Base-by-base conservation (phyloP, 2,329 filamentous ascomycete species). In the Orbilia quercus region DNA sequence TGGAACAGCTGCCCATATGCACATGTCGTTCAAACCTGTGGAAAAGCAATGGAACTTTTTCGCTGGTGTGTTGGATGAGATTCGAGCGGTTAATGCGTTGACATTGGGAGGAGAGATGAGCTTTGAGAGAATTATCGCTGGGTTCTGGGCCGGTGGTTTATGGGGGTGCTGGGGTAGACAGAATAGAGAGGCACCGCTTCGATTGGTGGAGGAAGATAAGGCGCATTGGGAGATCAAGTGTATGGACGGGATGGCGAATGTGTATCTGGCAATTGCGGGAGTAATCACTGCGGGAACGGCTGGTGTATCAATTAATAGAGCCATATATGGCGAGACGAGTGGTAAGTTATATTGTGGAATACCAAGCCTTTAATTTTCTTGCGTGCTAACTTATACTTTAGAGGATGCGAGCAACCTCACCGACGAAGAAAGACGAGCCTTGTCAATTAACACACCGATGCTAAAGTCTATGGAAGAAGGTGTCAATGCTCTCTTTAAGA, bases 131-230 rank as follows among this genome's bases (percentile, higher is more conserved):
- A 84, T 91, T 9, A 80, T 82, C 1, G 88, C 92, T 59, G 85
- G 90, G n/a, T 83, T 82, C 69, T 95, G 91, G 91, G 86, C 90
- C 0, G 90, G 90, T n/a, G 90, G 90, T 0, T 86, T 88, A 6
- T 93, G 89, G 88, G 85, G 93, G 0, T 82, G 89, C 0, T 96
- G 91, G 91, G 91, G 91, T 11, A 90, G 87, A 2, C 88, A 95
- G 80, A 95, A 95, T 79, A 87, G 90, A 16, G 90, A 94, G 81
- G 84, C 87, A 2, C 89, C 91, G 0, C 82, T 96, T 7, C 85
- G 91, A 11, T 88, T 89, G 79, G 85, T 92, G 51, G 82, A 82
- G 1, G 82, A 80, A 1, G 63, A 69, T 20, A 74, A 77, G 25
- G 87, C 86, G 18, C 89, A 91, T 78, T 96, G 91, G 89, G 91